phyloP scores from a whole-genome alignment of 164 flowering plant species.

The Sedum album region DNA sequence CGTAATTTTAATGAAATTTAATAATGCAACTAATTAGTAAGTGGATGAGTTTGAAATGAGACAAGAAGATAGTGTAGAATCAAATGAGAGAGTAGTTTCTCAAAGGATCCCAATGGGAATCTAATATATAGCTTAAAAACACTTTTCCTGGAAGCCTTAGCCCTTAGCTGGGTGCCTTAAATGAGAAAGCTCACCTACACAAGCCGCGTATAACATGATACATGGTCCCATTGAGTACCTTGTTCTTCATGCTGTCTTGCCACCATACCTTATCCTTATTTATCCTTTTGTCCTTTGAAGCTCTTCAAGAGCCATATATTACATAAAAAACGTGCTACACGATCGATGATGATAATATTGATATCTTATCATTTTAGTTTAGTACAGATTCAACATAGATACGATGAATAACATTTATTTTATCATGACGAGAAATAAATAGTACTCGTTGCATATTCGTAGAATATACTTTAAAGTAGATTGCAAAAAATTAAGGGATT shows the following conservation, averaged over 20 bases:
- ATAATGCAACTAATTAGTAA: too few relatives aligned
- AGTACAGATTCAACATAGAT: too few relatives aligned
- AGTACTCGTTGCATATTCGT: not conserved
- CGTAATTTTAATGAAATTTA: too few relatives aligned
- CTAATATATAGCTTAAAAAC: too few relatives aligned
- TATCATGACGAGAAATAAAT: too few relatives aligned
- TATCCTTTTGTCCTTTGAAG: not conserved
- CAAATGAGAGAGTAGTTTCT: too few relatives aligned
- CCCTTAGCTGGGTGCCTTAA: conserved; percentile 41
- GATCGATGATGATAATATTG: too few relatives aligned
- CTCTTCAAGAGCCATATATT: not conserved
- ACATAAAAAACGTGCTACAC: not conserved
- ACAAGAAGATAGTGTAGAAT: conserved; percentile 3
- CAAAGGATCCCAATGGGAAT: not conserved
- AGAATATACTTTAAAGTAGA: not conserved
- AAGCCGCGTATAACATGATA: not conserved
- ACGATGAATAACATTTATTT: too few relatives aligned
- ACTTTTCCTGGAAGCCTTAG: too few relatives aligned
- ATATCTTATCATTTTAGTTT: too few relatives aligned
- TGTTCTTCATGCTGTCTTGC: not conserved
- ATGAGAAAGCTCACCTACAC: conserved; percentile 7
- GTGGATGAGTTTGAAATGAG: too few relatives aligned
- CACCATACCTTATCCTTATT: not conserved
- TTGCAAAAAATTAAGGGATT: not conserved
- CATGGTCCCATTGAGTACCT: conserved; percentile 3